A percentile compares a stretch with the other conserved stretches of the same genome.
phyloP scores from a whole-genome alignment of 257 asterid species.

The Coffea canephora region DNA sequence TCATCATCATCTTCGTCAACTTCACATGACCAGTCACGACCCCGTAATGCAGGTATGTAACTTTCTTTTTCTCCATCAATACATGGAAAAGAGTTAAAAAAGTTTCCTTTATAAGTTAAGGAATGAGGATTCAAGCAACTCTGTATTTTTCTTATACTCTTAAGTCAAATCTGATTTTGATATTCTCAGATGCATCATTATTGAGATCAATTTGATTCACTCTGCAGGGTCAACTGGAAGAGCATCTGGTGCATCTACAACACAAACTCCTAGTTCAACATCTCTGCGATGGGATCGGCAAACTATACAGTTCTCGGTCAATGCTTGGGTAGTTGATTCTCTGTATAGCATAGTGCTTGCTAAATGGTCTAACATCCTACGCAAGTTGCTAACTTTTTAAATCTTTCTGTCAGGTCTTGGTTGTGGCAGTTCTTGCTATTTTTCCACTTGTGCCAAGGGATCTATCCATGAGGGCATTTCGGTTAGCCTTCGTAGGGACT shows the following conservation, averaged over 20 bases:
- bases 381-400: neutral
- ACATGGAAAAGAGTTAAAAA: neutral
- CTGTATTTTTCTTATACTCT: neutral
- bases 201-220: constrained; percentile 7
- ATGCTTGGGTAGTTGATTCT: constrained; percentile 80
- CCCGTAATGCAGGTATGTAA: constrained; percentile 51
- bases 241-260: constrained; percentile 57
- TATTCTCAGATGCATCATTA: neutral
- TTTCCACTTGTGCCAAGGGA: constrained; percentile 69
- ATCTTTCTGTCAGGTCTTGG: constrained; percentile 52
- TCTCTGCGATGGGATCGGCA: constrained; percentile 72
- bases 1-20: constrained; percentile 55
- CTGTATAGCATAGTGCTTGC: neutral
- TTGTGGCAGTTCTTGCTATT: constrained; percentile 75
- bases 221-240: constrained; percentile 65
- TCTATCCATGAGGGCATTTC: constrained; percentile 74
- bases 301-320: constrained; percentile 81
- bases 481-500: constrained; percentile 81
- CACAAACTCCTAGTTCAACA: constrained; percentile 53
- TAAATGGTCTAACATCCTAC: neutral
- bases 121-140: neutral
- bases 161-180: neutral
- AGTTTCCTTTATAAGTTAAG: neutral
- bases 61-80: neutral
- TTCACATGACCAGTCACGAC: constrained; percentile 47